Evolutionary conservation across 2,329 filamentous ascomycete genomes (phyloP).

Genomic region (Sporothrix luriei): DNA sequence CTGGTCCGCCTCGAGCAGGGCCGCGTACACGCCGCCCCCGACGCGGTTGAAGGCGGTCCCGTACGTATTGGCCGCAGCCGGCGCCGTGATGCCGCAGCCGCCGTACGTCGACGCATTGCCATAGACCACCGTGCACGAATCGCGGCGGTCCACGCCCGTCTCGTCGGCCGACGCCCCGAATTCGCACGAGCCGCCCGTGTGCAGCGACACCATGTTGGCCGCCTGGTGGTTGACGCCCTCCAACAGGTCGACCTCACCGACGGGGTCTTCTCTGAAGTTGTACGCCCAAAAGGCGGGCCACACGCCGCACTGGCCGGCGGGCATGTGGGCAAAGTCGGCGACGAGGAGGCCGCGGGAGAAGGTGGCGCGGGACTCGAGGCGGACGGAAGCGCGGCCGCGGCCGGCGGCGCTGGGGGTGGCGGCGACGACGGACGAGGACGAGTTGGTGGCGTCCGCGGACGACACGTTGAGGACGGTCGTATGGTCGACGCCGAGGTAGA

Average conservation of each 20-base stretch:
- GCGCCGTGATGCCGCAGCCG: not conserved
- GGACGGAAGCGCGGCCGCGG: slow-evolving; percentile 50
- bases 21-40: slow-evolving; percentile 30
- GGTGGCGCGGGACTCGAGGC: slow-evolving; percentile 50
- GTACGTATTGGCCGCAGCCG: not conserved
- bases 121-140: slow-evolving; percentile 38
- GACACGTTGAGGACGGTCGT: not conserved
- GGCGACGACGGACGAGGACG: not conserved
- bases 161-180: not conserved
- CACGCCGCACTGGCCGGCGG: slow-evolving; percentile 51
- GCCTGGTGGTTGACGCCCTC: slow-evolving; percentile 53
- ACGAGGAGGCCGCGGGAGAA: slow-evolving; percentile 54
- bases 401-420: not conserved
- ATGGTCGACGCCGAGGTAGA: not conserved
- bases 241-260: slow-evolving; percentile 59
- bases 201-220: slow-evolving; percentile 52
- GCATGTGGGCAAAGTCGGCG: slow-evolving; percentile 54
- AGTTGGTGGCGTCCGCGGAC: not conserved
- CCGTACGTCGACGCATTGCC: slow-evolving; percentile 42
- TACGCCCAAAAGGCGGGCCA: slow-evolving; percentile 52
- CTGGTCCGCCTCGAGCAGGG: slow-evolving; percentile 45
- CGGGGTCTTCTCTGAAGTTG: slow-evolving; percentile 50
- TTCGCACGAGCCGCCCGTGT: slow-evolving; percentile 43
- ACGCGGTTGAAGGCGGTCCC: not conserved
- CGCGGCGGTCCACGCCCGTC: not conserved